A percentile compares a stretch with the other conserved stretches of the same genome.
Evolutionary conservation across 176 grass and related monocot genomes (phyloP).

Genomic region (Zoysia pacifica): DNA sequence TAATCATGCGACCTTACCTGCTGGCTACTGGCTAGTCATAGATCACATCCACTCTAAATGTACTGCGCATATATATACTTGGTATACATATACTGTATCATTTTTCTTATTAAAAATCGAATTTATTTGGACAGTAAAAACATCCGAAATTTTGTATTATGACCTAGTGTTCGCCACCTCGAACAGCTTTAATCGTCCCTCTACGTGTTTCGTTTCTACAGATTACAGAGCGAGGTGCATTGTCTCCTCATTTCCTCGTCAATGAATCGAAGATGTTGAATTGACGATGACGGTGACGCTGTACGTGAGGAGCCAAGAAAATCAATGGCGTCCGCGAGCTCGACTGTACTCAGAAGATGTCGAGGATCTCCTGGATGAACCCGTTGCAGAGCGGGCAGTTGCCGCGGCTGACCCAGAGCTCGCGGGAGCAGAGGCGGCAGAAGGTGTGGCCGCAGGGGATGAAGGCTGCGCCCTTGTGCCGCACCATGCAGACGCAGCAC

Average conservation of each 20-base stretch:
- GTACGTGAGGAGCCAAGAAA: not conserved
- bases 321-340: not conserved
- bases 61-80: too few species aligned
- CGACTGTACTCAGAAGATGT: constrained; percentile 55
- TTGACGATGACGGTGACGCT: not conserved
- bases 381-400: constrained; percentile 88
- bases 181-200: not conserved
- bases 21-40: too few species aligned
- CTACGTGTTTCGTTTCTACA: not conserved
- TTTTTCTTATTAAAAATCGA: constrained; percentile 9
- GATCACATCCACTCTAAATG: too few species aligned
- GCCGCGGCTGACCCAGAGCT: constrained; percentile 74
- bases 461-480: constrained; percentile 79
- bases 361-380: constrained; percentile 79
- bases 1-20: too few species aligned
- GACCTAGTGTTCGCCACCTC: not conserved
- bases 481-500: constrained; percentile 89
- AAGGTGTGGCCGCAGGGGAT: constrained; percentile 92
- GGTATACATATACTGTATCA: too few species aligned
- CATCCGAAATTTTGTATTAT: not conserved
- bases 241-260: constrained; percentile 2
- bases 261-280: not conserved
- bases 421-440: constrained; percentile 78
- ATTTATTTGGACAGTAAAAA: not conserved
- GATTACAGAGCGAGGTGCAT: not conserved